phyloP scores from a whole-genome alignment of 352 stramenopile genomes.

The Globisporangium nagaii region DNA sequence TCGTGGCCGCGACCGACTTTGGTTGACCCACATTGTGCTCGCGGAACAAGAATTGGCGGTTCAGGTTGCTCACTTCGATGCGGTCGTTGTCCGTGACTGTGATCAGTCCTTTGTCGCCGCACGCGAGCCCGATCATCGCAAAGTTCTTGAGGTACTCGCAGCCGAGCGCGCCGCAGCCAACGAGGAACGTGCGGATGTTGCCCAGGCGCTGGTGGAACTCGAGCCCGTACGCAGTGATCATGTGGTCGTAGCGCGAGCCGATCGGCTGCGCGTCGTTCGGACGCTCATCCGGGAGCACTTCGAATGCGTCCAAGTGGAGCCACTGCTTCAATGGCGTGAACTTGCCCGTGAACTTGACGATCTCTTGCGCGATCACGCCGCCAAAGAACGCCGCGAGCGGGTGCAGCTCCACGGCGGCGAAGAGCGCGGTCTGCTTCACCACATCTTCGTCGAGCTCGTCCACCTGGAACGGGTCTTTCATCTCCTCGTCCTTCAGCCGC shows the following conservation, averaged over 20 bases:
- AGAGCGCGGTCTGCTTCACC: slow-evolving; percentile 50
- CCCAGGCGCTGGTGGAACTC: slow-evolving; percentile 62
- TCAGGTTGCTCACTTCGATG: slow-evolving; percentile 87
- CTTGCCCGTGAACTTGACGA: slow-evolving; percentile 88
- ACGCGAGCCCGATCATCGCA: slow-evolving; percentile 74
- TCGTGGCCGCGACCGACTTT: slow-evolving; percentile 78
- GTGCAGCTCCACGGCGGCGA: slow-evolving; percentile 66
- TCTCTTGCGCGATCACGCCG: slow-evolving; percentile 76
- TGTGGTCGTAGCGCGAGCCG: slow-evolving; percentile 73
- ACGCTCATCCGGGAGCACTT: slow-evolving; percentile 62
- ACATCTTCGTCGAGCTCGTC: slow-evolving; percentile 73
- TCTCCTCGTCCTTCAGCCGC: slow-evolving; percentile 14
- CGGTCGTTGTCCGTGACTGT: slow-evolving; percentile 85
- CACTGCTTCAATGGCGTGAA: slow-evolving; percentile 83
- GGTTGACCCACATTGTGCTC: slow-evolving; percentile 83
- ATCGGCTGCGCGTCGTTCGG: slow-evolving; percentile 50
- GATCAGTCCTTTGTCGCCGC: slow-evolving; percentile 68
- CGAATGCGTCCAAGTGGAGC: slow-evolving; percentile 80
- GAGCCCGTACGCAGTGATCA: slow-evolving; percentile 65
- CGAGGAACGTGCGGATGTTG: slow-evolving; percentile 76
- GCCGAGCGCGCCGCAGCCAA: slow-evolving; percentile 74
- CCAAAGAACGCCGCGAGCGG: slow-evolving; percentile 79
- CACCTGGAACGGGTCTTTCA: slow-evolving; percentile 49
- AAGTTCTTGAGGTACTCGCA: slow-evolving; percentile 89
- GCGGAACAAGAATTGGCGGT: slow-evolving; percentile 83